phyloP scores from a whole-genome alignment of 352 stramenopile species.

The Phytophthora sp. region DNA sequence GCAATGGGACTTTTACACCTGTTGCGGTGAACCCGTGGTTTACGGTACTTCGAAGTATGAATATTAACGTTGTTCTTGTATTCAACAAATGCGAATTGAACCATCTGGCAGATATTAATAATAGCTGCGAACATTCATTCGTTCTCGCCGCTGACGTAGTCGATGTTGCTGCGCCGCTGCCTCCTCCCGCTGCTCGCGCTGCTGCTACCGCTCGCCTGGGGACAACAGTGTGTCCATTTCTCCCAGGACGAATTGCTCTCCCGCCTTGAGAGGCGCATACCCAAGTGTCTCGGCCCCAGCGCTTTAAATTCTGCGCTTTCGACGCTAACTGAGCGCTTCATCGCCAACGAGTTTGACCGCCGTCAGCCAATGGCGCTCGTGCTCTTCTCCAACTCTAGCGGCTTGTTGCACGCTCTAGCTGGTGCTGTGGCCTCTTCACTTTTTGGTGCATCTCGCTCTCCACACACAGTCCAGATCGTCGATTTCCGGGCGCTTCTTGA shows the following conservation, averaged over 20 bases:
- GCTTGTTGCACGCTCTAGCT: slow-evolving; percentile 37
- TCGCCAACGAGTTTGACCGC: slow-evolving; percentile 62
- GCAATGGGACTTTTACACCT: no score
- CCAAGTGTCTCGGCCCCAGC: slow-evolving; percentile 46
- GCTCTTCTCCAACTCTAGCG: slow-evolving; percentile 57
- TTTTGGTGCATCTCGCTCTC: slow-evolving; percentile 30
- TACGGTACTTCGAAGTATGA: no score
- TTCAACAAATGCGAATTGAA: slow-evolving; percentile 19
- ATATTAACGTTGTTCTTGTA: no score
- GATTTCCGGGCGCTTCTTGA: slow-evolving; percentile 43
- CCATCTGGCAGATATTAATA: slow-evolving; percentile 8
- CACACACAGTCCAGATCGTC: slow-evolving; percentile 32
- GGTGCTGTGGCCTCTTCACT: slow-evolving; percentile 44
- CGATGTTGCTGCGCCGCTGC: slow-evolving; percentile 17
- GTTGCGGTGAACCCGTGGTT: no score
- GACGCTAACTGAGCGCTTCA: slow-evolving; percentile 50
- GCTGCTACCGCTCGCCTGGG: slow-evolving; percentile 14
- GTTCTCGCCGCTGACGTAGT: not conserved
- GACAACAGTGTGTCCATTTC: slow-evolving; percentile 43
- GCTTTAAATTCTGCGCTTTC: slow-evolving; percentile 36
- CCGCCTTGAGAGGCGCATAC: slow-evolving; percentile 49
- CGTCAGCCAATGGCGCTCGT: slow-evolving; percentile 57
- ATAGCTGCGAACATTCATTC: slow-evolving; percentile 8
- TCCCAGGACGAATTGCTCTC: slow-evolving; percentile 49
- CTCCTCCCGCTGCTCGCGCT: slow-evolving; percentile 20